These are phyloP conservation scores for Podaxis pistillaris DNA, from an alignment of 768 basidiomycete species.

Conservation along the genomic window DNA sequence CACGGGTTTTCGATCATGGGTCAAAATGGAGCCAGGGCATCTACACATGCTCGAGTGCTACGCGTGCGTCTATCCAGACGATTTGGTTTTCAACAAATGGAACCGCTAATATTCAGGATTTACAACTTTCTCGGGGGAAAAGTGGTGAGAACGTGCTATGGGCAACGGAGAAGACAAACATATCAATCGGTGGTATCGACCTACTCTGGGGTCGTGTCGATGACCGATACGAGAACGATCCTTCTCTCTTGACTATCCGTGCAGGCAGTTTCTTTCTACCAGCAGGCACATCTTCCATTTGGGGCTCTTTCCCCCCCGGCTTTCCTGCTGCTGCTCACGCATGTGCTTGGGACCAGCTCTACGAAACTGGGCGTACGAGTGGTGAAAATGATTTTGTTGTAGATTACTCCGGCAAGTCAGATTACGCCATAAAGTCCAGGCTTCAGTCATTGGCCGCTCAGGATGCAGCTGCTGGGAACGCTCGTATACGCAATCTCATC, in stretches of 20 bases:
- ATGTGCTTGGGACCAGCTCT: neutral
- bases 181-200: neutral
- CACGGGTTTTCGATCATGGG: conserved; percentile 1
- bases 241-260: neutral
- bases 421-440: conserved; percentile 4
- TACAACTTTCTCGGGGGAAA: neutral
- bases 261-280: neutral
- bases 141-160: neutral
- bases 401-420: neutral
- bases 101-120: neutral
- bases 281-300: neutral
- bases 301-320: neutral
- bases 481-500: conserved; percentile 10
- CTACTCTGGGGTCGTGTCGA: conserved; percentile 1
- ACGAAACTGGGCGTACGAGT: neutral
- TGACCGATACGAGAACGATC: neutral
- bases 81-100: neutral
- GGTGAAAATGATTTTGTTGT: neutral
- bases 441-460: neutral
- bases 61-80: conserved; percentile 8
- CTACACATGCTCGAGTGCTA: conserved; percentile 20
- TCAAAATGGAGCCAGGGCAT: conserved; percentile 22
- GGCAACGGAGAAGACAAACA: conserved; percentile 1
- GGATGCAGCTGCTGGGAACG: conserved; percentile 1
- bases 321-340: neutral